Evolutionary conservation across 2,329 filamentous ascomycete genomes (phyloP), one percentile per base, ranked within the genome.

Genomic region (Biscogniauxia marginata): DNA sequence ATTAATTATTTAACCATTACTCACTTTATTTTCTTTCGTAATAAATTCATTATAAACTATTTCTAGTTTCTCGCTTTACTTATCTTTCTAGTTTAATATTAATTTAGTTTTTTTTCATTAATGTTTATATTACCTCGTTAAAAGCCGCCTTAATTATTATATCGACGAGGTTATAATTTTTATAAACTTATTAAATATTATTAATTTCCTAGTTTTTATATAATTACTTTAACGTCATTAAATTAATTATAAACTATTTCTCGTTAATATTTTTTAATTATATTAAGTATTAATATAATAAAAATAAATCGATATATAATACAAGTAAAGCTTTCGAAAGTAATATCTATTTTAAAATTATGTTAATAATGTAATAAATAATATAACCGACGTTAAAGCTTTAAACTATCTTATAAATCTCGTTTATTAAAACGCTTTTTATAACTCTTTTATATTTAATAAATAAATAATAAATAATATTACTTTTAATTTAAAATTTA

Each of bases 361-460:
- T 49, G 9, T 19, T 49, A 18, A 49, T 11, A 4, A 30, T 49
- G 11, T 24, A 30, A 34, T 30, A 25, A 7, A 49, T 22, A n/a
- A n/a, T 25, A 23, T 24, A 30, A 4, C 23, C 47, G 16, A 3
- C 3, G 23, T 49, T 25, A 34, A 49, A 49, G 8, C 22, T 25
- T 16, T 23, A 16, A 13, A 49, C 47, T 19, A 49, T 49, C 4
- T 25, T 25, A 25, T 49, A 49, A 8, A 49, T 30, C 47, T 49
- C 47, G 16, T 18, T 24, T 5, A 25, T 18, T 13, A 49, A 18
- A 7, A 49, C 47, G n/a, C 47, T 49, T 4, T 25, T 7, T 4
- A 49, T 55, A 4, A 52, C 48, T 18, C 48, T n/a, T 45, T 52
- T 55, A n/a, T 43, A 55, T 24, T 51, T 52, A 8, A 20, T 55